phyloP scores from a whole-genome alignment of 2,329 filamentous ascomycete genomes.

The Pochonia chlamydosporia region DNA sequence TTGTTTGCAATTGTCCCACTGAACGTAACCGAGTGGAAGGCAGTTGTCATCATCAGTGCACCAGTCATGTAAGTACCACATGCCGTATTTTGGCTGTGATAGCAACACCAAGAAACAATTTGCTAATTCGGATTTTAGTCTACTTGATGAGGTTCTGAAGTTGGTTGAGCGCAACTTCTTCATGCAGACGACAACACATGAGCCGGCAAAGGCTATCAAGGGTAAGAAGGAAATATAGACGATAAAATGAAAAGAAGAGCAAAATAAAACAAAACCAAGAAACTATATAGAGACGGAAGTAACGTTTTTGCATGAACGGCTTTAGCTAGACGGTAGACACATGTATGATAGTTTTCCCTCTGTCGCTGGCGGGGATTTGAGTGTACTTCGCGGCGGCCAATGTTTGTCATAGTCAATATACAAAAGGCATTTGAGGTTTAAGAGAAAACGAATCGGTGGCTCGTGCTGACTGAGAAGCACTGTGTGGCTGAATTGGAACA shows the following conservation, averaged over 20 bases:
- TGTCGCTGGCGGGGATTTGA: constrained; percentile 1
- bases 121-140: constrained; percentile 35
- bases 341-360: constrained; percentile 20
- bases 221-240: constrained; percentile 44
- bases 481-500: background rate
- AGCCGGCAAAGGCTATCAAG: constrained; percentile 31
- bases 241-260: constrained; percentile 12
- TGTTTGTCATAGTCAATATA: background rate
- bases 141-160: constrained; percentile 83
- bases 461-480: background rate
- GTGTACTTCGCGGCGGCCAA: constrained; percentile 1
- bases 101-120: background rate
- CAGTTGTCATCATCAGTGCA: constrained; percentile 79
- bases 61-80: constrained; percentile 75
- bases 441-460: background rate
- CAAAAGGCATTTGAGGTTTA: background rate
- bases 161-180: constrained; percentile 65
- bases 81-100: background rate
- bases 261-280: constrained; percentile 13
- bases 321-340: constrained; percentile 22
- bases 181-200: constrained; percentile 40
- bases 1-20: constrained; percentile 90
- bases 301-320: constrained; percentile 6
- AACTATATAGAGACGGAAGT: background rate
- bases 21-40: constrained; percentile 83